Percentiles rank a stretch among this genome's conserved stretches.
Conservation (phyloP, 306 rosid genomes). For the Citrullus amarus region DNA sequence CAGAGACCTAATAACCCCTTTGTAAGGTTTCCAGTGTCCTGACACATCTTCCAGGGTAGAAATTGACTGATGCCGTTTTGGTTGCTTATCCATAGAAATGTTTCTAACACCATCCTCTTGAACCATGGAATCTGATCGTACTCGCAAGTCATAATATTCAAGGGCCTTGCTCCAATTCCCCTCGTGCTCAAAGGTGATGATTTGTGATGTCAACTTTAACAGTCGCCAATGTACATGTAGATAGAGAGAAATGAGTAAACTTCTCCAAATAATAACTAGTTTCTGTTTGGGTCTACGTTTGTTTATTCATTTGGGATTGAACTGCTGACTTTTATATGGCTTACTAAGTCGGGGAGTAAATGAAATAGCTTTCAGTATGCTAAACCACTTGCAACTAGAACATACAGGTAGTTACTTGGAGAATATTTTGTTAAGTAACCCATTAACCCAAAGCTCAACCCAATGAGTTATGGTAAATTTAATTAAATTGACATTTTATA, state of each 20-base stretch:
- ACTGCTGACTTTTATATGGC: background rate
- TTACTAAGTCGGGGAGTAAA: background rate
- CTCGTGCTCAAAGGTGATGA: constrained; percentile 76
- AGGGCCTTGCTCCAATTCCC: constrained; percentile 99
- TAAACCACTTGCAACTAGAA: background rate
- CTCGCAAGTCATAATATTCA: constrained; percentile 85
- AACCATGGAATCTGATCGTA: constrained; percentile 40
- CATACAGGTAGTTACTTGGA: background rate
- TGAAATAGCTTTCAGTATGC: background rate
- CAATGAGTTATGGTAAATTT: no score
- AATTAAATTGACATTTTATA: no score
- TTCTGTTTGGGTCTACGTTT: background rate
- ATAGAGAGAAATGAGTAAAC: background rate
- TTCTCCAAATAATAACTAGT: background rate
- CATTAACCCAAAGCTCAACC: no score
- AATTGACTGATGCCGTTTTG: constrained; percentile 22
- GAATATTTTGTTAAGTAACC: background rate
- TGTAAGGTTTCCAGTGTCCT: constrained; percentile 54
- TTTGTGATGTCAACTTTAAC: constrained; percentile 68
- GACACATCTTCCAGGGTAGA: constrained; percentile 28
- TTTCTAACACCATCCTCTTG: constrained; percentile 26
- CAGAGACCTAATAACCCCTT: constrained; percentile 72
- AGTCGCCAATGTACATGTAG: constrained; percentile 21
- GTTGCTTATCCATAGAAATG: constrained; percentile 24
- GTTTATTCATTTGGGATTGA: background rate